A percentile compares a stretch with the other conserved stretches of the same genome.
Evolutionary conservation across 2,329 filamentous ascomycete species (phyloP).

Genomic region (Botryotinia calthae): DNA sequence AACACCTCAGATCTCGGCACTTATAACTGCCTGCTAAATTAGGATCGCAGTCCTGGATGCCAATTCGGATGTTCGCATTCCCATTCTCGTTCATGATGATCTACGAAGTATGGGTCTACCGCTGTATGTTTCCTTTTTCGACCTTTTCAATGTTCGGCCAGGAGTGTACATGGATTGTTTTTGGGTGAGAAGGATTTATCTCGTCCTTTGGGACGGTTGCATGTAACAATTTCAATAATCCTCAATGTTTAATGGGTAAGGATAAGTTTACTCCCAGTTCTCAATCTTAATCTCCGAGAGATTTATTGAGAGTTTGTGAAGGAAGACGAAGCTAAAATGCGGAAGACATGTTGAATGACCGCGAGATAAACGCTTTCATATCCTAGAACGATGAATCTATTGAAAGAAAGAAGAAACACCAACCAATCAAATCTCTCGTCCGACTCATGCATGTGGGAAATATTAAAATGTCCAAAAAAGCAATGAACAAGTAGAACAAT

Average conservation of each 20-base stretch:
- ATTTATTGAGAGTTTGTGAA: background rate
- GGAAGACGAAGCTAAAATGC: background rate
- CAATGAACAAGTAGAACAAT: background rate
- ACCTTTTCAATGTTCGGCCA: background rate
- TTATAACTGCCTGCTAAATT: background rate
- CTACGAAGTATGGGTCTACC: background rate
- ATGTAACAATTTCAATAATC: background rate
- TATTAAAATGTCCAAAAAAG: background rate
- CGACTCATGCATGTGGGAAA: background rate
- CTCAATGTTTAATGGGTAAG: background rate
- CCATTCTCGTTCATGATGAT: background rate
- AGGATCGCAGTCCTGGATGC: background rate
- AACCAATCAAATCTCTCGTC: background rate
- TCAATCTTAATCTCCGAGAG: background rate
- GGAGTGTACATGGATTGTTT: background rate
- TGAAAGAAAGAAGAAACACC: background rate
- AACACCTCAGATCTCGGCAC: slow-evolving; percentile 1
- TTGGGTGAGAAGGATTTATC: background rate
- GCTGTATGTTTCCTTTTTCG: no score
- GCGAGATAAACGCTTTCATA: background rate
- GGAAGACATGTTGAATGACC: background rate
- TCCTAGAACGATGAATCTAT: background rate
- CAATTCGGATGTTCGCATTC: background rate
- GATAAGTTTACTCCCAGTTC: background rate
- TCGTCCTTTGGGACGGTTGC: background rate